Conservation (phyloP, 2,329 filamentous ascomycete species). For the Sporothrix inflata region DNA sequence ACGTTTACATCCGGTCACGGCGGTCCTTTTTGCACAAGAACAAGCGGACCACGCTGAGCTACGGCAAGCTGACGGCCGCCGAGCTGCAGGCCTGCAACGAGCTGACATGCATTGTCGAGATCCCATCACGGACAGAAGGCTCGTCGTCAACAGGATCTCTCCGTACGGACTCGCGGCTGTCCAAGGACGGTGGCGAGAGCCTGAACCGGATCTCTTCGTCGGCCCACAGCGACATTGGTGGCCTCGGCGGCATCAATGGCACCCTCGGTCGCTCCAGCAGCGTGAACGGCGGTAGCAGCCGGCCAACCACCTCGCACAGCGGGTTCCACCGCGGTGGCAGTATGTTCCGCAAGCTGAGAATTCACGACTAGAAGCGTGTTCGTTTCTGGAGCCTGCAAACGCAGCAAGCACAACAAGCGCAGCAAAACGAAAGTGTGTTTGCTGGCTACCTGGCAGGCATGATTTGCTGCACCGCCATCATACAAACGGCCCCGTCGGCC, state of each 20-base stretch:
- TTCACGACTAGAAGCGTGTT: constrained; percentile 26
- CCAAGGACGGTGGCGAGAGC: constrained; percentile 49
- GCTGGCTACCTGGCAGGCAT: background rate
- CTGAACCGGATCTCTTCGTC: constrained; percentile 35
- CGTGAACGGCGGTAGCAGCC: background rate
- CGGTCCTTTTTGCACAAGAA: constrained; percentile 52
- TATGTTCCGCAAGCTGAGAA: constrained; percentile 32
- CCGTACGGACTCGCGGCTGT: constrained; percentile 32
- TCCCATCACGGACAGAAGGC: background rate
- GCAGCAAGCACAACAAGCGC: background rate
- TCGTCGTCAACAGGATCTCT: constrained; percentile 28
- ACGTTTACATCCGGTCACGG: constrained; percentile 49
- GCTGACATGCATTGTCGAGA: constrained; percentile 32
- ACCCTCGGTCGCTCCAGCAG: background rate
- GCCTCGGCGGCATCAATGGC: background rate
- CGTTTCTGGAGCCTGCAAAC: background rate
- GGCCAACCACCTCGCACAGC: constrained; percentile 8
- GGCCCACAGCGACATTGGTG: constrained; percentile 2
- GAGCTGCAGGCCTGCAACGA: constrained; percentile 30
- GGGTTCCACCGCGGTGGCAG: constrained; percentile 5
- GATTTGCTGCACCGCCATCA: background rate
- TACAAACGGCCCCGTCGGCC: background rate
- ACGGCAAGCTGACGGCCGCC: constrained; percentile 49
- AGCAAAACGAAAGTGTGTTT: background rate
- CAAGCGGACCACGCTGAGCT: constrained; percentile 52